These are phyloP conservation scores for Candida gigantensis DNA, from an alignment of 1,139 yeast species.

Conservation along the genomic window DNA sequence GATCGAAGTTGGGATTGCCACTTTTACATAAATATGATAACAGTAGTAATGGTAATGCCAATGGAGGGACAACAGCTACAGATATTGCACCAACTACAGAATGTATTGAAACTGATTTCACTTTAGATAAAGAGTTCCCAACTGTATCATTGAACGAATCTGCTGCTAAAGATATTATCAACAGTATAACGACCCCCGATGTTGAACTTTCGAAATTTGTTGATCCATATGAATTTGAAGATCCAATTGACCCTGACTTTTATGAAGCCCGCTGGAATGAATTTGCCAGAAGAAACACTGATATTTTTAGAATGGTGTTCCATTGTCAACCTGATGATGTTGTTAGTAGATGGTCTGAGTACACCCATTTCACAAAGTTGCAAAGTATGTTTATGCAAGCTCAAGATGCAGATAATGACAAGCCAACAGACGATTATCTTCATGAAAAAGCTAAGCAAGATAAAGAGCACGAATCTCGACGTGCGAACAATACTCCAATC, in stretches of 20 bases:
- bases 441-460: conserved; percentile 4
- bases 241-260: conserved; percentile 77
- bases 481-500: not conserved
- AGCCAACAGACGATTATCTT: conserved; percentile 16
- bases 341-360: conserved; percentile 87
- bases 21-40: conserved; percentile 6
- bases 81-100: conserved; percentile 5
- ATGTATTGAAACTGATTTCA: conserved; percentile 10
- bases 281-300: conserved; percentile 81
- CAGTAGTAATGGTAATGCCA: conserved; percentile 4
- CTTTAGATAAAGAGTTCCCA: conserved; percentile 33
- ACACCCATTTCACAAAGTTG: conserved; percentile 66
- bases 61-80: not conserved
- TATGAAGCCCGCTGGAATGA: conserved; percentile 89
- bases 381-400: conserved; percentile 56
- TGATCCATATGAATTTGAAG: conserved; percentile 87
- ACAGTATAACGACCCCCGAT: conserved; percentile 33
- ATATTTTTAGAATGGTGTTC: conserved; percentile 79
- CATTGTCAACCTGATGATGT: conserved; percentile 93
- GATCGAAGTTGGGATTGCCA: conserved; percentile 36
- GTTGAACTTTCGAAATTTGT: conserved; percentile 50
- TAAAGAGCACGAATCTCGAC: conserved; percentile 15
- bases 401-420: conserved; percentile 43
- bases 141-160: conserved; percentile 49
- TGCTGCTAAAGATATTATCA: conserved; percentile 46